phyloP scores from a whole-genome alignment of 768 basidiomycete species.

The Mycena belliarum region DNA sequence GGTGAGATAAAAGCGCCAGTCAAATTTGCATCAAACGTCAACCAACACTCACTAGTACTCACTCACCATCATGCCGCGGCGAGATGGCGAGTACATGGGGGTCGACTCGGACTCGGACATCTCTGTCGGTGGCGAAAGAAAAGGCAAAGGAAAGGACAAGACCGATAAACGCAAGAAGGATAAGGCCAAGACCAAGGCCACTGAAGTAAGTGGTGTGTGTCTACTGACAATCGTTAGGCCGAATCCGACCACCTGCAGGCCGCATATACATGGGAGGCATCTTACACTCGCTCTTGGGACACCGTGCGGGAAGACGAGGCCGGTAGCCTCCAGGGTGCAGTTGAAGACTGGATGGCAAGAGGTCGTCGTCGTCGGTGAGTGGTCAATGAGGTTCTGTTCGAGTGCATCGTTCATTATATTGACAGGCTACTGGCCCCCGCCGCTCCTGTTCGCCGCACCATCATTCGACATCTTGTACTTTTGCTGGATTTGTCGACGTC shows the following conservation, averaged over 20 bases:
- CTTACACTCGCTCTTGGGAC: constrained; percentile 94
- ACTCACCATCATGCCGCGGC: constrained; percentile 31
- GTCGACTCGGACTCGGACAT: constrained; percentile 75
- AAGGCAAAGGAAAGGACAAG: constrained; percentile 50
- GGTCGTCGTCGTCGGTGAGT: constrained; percentile 79
- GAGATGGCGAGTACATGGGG: constrained; percentile 48
- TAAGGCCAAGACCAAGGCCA: constrained; percentile 58
- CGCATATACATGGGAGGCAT: constrained; percentile 91
- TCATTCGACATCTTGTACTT: constrained; percentile 93
- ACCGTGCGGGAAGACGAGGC: constrained; percentile 94
- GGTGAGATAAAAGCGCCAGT: too few relatives aligned
- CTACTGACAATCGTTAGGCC: background rate
- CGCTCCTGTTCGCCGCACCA: constrained; percentile 86
- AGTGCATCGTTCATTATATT: background rate
- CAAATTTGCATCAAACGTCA: too few relatives aligned
- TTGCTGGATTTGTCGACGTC: constrained; percentile 89
- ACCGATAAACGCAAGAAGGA: constrained; percentile 54
- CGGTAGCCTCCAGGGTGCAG: constrained; percentile 87
- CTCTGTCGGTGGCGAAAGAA: constrained; percentile 51
- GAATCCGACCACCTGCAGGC: constrained; percentile 52
- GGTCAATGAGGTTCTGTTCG: background rate
- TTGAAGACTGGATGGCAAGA: constrained; percentile 86
- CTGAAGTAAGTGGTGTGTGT: constrained; percentile 43
- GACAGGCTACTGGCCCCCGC: constrained; percentile 77
- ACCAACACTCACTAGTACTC: background rate